Evolutionary conservation across 768 basidiomycete genomes (phyloP), one percentile per base, ranked within the genome.

Genomic region (Tubosaeta sp.): DNA sequence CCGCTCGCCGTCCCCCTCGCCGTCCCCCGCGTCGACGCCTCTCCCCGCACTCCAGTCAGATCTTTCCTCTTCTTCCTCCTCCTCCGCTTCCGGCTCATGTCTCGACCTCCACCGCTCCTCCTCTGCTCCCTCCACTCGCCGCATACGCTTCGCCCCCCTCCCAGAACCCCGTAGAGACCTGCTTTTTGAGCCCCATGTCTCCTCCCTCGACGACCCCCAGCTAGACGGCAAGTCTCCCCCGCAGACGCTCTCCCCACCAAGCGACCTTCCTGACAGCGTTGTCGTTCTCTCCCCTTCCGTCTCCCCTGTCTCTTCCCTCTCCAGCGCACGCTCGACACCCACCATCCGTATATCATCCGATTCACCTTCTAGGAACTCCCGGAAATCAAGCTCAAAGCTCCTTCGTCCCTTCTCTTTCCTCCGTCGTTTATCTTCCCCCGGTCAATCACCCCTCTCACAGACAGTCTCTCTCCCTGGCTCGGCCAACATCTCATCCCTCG

Each of bases 111-210:
- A 31, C n/a, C 43, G 41, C n/a, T 52, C 50, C 4, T 48, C 57
- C 7, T 52, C 58, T n/a, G 14, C 55, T 0, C 48, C 46, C 0
- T 57, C 59, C 33, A 52, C 59, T 10, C 68, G 64, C 26, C 66
- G 59, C 33, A 92, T 94, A 53, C 81, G 88, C 54, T 94, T 94
- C 56, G 91, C 92, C 0, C 92, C 92, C 1, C 79, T 94, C 16
- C 92, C 92, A 1, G 86, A 88, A 59, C 87, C 88, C 2, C 75
- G 81, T 22, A 76, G 81, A 46, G 76, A 79, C 54, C 57, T 72
- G 57, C 25, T 11, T 2, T 6, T 17, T 26, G 19, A 12, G 17
- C 3, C 16, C 11, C 17, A 29, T 6, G 42, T 31, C n/a, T n/a
- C 42, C 16, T 64, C 73, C 53, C 67, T 65, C 22, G 68, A 69